A percentile compares a stretch with the other conserved stretches of the same genome.
Evolutionary conservation across 1,284 basidiomycete genomes (phyloP).

Genomic region (Erythrobasidium hasegawianum): DNA sequence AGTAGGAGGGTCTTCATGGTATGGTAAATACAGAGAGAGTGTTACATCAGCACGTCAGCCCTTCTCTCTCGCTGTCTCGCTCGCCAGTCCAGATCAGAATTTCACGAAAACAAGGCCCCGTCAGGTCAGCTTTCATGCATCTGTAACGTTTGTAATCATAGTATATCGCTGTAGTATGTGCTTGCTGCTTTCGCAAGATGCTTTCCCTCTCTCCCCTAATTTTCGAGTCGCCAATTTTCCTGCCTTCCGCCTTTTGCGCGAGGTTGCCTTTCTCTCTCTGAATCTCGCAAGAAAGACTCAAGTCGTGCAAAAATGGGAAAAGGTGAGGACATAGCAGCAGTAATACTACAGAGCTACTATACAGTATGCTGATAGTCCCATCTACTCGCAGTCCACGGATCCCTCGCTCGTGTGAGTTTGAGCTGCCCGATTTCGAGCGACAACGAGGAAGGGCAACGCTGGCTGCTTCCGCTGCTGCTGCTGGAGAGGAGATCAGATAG

Average conservation of each 20-base stretch:
- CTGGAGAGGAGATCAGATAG: too few relatives aligned
- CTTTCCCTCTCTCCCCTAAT: too few relatives aligned
- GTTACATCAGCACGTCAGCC: background rate
- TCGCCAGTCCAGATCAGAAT: background rate
- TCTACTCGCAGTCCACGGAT: conserved; percentile 25
- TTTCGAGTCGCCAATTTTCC: too few relatives aligned
- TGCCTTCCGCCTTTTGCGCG: too few relatives aligned
- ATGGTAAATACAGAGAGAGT: background rate
- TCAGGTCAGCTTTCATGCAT: too few relatives aligned
- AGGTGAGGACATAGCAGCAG: conserved; percentile 21
- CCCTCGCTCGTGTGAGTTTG: conserved; percentile 34
- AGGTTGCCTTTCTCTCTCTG: too few relatives aligned
- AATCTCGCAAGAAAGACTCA: too few relatives aligned
- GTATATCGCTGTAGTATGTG: too few relatives aligned
- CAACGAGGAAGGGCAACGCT: too few relatives aligned
- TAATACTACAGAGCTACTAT: background rate
- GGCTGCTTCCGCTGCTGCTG: too few relatives aligned
- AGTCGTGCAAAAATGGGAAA: conserved; percentile 32
- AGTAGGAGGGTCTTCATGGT: background rate
- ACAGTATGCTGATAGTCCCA: conserved; percentile 2
- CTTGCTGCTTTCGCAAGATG: too few relatives aligned
- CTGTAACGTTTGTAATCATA: too few relatives aligned
- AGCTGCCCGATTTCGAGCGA: background rate
- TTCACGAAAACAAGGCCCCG: background rate
- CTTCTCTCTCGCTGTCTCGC: background rate